Evolutionary conservation across 768 basidiomycete genomes (phyloP), one percentile per base, ranked within the genome.

Genomic region (Candolleomyces efflorescens): DNA sequence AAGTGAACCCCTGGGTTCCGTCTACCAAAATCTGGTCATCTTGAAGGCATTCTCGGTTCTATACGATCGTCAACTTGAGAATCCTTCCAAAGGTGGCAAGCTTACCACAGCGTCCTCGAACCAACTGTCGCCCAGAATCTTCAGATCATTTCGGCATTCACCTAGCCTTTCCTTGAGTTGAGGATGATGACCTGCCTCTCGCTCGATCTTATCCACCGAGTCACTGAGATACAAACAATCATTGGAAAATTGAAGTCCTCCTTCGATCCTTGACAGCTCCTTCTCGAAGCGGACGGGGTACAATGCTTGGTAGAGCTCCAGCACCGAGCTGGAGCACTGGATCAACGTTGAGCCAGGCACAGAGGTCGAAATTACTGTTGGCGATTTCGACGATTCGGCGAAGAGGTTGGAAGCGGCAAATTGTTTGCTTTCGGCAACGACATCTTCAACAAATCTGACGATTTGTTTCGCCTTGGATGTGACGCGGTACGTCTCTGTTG

Each of bases 221-320:
- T 72, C 69, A 27, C 77, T 77, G 24, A 95, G 77, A 67, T 87
- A 91, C 20, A 81, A 64, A 62, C 86, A 92, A 60, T 95, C 89
- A 67, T 97, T 97, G 17, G 90, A 85, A 67, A 89, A 89, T 50
- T 83, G 82, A 80, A 96, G 86, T 1, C 80, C 75, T 24, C 76
- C 71, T 18, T 82, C 82, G 10, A 86, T 73, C 0, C 78, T 73
- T 38, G 76, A 67, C 27, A 90, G 69, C 46, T 76, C 73, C 38
- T 74, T 63, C 0, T 75, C 69, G 59, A 83, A 84, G 36, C 78
- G 77, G 38, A 89, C 78, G 12, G 92, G 92, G 67, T 90, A 85
- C 23, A 97, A 68, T 1, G 91, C 90, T 45, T 89, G 81, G 71
- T 86, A 90, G 9, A 97, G 73, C 54, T 95, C 93, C 55, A 96